These are phyloP conservation scores for Alternaria sp. DNA, from an alignment of 2,329 filamentous ascomycete genomes.

Conservation along the genomic window DNA sequence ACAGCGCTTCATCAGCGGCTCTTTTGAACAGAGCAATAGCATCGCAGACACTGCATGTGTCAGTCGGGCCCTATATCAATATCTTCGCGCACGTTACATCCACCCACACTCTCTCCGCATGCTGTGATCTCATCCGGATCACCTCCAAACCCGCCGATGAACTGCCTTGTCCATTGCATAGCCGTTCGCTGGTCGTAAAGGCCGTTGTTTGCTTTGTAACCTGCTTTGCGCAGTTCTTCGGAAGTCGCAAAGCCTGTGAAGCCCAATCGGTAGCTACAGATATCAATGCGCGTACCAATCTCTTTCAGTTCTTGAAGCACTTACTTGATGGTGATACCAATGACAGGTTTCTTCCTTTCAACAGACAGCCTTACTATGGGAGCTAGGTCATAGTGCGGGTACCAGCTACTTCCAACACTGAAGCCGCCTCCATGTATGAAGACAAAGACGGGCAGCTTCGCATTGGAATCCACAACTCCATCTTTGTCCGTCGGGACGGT, in stretches of 20 bases:
- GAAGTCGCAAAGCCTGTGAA: constrained; percentile 55
- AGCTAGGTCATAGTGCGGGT: constrained; percentile 61
- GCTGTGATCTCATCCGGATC: constrained; percentile 51
- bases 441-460: constrained; percentile 60
- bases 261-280: constrained; percentile 44
- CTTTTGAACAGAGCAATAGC: constrained; percentile 41
- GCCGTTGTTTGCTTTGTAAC: constrained; percentile 50
- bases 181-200: constrained; percentile 50
- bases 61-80: not conserved
- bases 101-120: constrained; percentile 61
- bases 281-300: constrained; percentile 16
- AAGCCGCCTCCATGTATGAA: constrained; percentile 65
- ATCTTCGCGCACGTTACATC: constrained; percentile 43
- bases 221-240: constrained; percentile 56
- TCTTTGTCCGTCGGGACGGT: constrained; percentile 52
- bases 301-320: constrained; percentile 46
- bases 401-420: constrained; percentile 60
- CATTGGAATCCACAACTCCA: constrained; percentile 30
- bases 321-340: constrained; percentile 58
- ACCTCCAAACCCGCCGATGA: constrained; percentile 53
- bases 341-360: constrained; percentile 56
- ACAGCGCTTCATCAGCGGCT: constrained; percentile 52
- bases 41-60: constrained; percentile 35
- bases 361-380: constrained; percentile 57
- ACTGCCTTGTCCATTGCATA: constrained; percentile 49